Conservation (phyloP, 805 yeast genomes). For the Metschnikowia cubensis region DNA sequence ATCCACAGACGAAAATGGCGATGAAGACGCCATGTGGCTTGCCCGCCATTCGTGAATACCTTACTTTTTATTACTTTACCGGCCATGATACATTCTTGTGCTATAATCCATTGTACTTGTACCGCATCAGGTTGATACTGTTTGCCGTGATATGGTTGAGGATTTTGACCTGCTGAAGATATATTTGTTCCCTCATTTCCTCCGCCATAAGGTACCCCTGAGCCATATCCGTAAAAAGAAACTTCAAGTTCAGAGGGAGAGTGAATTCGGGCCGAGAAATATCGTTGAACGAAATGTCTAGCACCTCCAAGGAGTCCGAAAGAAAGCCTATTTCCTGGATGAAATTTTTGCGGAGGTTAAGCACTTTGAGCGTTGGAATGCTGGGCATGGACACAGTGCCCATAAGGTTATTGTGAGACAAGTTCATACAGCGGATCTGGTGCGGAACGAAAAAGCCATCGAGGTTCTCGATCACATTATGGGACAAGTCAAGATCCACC, state of each 20-base stretch:
- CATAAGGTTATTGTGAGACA: constrained; percentile 6
- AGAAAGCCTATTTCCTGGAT: constrained; percentile 1
- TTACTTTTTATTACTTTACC: neutral
- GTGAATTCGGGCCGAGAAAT: neutral
- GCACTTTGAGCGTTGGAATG: constrained; percentile 2
- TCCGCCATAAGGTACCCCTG: constrained; percentile 7
- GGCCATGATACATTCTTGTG: no score
- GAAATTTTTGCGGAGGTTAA: constrained; percentile 5
- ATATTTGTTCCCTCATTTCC: neutral
- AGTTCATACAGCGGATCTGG: constrained; percentile 2
- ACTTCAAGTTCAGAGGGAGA: neutral
- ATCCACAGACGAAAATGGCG: neutral
- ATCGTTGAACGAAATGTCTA: constrained; percentile 10
- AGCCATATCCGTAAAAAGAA: constrained; percentile 5
- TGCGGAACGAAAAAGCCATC: constrained; percentile 1
- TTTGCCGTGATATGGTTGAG: constrained; percentile 4
- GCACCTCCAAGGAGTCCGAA: constrained; percentile 4
- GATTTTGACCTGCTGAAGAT: constrained; percentile 1
- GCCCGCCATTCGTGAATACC: constrained; percentile 6
- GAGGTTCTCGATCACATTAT: constrained; percentile 2
- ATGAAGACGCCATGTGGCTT: constrained; percentile 10
- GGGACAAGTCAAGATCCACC: constrained; percentile 2
- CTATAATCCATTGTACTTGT: neutral
- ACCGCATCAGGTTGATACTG: constrained; percentile 3
- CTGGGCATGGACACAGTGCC: constrained; percentile 3